Conservation (phyloP, 805 yeast species). For the Wickerhamomyces chambardii region DNA sequence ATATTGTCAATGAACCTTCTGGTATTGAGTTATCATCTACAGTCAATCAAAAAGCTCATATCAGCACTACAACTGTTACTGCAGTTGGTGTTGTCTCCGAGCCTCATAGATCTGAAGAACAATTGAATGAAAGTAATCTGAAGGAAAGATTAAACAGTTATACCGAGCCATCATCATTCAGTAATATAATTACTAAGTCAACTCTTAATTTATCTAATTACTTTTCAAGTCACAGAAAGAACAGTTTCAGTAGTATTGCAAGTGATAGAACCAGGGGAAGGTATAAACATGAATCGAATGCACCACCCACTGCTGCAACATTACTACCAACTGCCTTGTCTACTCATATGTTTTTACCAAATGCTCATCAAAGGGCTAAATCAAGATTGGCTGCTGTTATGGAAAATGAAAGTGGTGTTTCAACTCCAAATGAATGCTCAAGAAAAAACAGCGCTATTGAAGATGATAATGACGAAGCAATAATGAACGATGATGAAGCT, state of each 20-base stretch:
- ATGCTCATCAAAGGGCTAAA: constrained; percentile 25
- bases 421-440: constrained; percentile 1
- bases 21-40: constrained; percentile 15
- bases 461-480: neutral
- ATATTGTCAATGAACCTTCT: constrained; percentile 7
- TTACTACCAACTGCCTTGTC: constrained; percentile 50
- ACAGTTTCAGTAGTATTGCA: constrained; percentile 24
- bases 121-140: constrained; percentile 1
- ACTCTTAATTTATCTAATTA: constrained; percentile 30
- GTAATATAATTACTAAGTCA: constrained; percentile 26
- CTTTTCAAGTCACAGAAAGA: constrained; percentile 26
- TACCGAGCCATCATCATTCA: constrained; percentile 11
- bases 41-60: constrained; percentile 18
- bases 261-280: constrained; percentile 24
- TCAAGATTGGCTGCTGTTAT: constrained; percentile 16
- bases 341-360: constrained; percentile 54
- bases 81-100: constrained; percentile 15
- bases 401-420: constrained; percentile 6
- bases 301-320: constrained; percentile 52
- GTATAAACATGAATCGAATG: constrained; percentile 38
- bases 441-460: constrained; percentile 7
- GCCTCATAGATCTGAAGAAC: constrained; percentile 6
- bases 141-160: constrained; percentile 2
- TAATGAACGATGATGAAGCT: constrained; percentile 3
- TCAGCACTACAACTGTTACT: constrained; percentile 17